phyloP scores from a whole-genome alignment of 495 filamentous ascomycete genomes.

The Annulohypoxylon stygium region DNA sequence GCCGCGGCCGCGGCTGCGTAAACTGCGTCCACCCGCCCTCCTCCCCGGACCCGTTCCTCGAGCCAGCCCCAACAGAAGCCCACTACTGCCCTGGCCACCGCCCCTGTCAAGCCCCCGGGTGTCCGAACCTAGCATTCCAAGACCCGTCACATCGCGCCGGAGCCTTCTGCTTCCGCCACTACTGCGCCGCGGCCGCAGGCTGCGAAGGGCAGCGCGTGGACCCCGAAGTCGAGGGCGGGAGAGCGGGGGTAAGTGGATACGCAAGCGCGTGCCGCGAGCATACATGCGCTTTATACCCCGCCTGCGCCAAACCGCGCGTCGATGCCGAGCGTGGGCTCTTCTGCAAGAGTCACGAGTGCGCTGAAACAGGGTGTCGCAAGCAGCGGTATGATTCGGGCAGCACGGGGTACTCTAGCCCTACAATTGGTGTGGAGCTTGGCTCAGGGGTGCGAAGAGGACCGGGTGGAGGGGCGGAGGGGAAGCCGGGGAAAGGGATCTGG shows the following conservation, averaged over 20 bases:
- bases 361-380: constrained; percentile 22
- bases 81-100: constrained; percentile 33
- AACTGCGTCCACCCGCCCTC: constrained; percentile 18
- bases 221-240: constrained; percentile 22
- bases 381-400: constrained; percentile 30
- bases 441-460: neutral
- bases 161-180: constrained; percentile 37
- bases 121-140: constrained; percentile 27
- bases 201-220: constrained; percentile 32
- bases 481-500: constrained; percentile 5
- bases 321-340: constrained; percentile 25
- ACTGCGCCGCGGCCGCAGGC: constrained; percentile 22
- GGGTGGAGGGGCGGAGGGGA: neutral
- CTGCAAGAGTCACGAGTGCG: constrained; percentile 37
- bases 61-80: neutral
- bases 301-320: constrained; percentile 22
- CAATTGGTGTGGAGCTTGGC: neutral
- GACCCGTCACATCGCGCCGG: constrained; percentile 28
- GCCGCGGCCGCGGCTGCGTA: constrained; percentile 17
- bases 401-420: neutral
- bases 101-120: constrained; percentile 23
- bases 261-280: constrained; percentile 30
- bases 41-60: neutral
- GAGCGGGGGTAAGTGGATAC: neutral
- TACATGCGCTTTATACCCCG: constrained; percentile 30